Conservation (phyloP, 148 eudicot genomes). For the Camellia sinensis region DNA sequence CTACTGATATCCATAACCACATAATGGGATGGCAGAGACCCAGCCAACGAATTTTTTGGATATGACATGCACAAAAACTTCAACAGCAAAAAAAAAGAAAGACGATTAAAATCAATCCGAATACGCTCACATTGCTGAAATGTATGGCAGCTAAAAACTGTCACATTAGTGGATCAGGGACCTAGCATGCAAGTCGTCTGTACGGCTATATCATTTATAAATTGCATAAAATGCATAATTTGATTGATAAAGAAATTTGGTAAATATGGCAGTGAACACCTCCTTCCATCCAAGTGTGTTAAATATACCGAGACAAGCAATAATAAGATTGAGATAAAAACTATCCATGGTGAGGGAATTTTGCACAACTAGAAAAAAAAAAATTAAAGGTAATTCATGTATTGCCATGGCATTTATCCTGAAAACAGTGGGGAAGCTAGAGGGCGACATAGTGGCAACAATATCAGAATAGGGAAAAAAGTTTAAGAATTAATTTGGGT, state of each 20-base stretch:
- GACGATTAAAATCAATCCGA: not conserved
- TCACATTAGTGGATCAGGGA: not conserved
- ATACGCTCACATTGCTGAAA: not conserved
- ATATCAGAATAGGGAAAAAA: not conserved
- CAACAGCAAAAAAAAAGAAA: no score
- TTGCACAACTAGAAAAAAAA: not conserved
- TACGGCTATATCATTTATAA: not conserved
- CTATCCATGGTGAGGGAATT: not conserved
- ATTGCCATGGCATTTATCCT: not conserved
- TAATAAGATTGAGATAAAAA: not conserved
- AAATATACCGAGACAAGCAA: not conserved
- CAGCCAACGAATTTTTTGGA: not conserved
- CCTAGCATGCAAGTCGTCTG: not conserved
- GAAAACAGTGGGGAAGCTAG: constrained; percentile 3
- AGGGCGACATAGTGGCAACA: not conserved
- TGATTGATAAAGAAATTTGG: not conserved
- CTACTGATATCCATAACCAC: not conserved
- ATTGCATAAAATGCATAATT: not conserved
- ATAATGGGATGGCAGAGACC: not conserved
- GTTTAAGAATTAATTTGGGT: not conserved
- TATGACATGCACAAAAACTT: not conserved
- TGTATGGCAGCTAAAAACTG: not conserved
- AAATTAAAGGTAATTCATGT: not conserved
- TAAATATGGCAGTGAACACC: not conserved
- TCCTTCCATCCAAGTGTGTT: not conserved